phyloP scores from a whole-genome alignment of 2,329 filamentous ascomycete species.

The Clonostachys chloroleuca region DNA sequence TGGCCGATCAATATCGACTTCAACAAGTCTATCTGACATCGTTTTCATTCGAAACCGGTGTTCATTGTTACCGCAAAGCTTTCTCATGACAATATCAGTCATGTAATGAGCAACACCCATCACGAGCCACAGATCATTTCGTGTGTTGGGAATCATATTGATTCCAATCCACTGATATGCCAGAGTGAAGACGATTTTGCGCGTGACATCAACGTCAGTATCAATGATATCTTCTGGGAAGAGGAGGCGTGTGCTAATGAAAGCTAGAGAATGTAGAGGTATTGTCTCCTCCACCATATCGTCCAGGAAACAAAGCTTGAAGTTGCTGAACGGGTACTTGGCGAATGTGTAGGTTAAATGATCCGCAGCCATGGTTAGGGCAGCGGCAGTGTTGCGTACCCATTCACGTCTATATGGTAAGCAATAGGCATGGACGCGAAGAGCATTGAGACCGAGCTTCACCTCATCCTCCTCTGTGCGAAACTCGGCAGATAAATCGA shows the following conservation, averaged over 20 bases:
- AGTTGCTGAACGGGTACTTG: slow-evolving; percentile 86
- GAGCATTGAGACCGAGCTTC: slow-evolving; percentile 80
- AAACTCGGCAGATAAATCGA: slow-evolving; percentile 80
- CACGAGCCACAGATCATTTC: slow-evolving; percentile 82
- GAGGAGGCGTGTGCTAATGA: slow-evolving; percentile 82
- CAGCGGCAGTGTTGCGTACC: slow-evolving; percentile 80
- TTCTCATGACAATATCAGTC: slow-evolving; percentile 88
- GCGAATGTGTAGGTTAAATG: slow-evolving; percentile 86
- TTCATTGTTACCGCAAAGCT: slow-evolving; percentile 89
- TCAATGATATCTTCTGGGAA: slow-evolving; percentile 85
- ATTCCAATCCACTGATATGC: slow-evolving; percentile 94
- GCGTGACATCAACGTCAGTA: slow-evolving; percentile 74
- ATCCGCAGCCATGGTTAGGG: slow-evolving; percentile 84
- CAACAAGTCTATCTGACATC: slow-evolving; percentile 75
- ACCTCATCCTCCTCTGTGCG: slow-evolving; percentile 89
- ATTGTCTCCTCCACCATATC: slow-evolving; percentile 74
- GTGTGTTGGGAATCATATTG: slow-evolving; percentile 79
- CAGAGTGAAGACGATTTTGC: slow-evolving; percentile 76
- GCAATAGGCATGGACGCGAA: slow-evolving; percentile 89
- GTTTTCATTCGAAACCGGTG: slow-evolving; percentile 87
- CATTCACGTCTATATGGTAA: slow-evolving; percentile 78
- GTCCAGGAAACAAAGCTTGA: slow-evolving; percentile 92
- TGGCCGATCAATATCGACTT: slow-evolving; percentile 76
- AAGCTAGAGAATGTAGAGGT: slow-evolving; percentile 75
- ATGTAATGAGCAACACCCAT: slow-evolving; percentile 92